Percentiles rank a stretch among this genome's conserved stretches.
Conservation (phyloP, 495 filamentous ascomycete species). For the Tuber calosporum region DNA sequence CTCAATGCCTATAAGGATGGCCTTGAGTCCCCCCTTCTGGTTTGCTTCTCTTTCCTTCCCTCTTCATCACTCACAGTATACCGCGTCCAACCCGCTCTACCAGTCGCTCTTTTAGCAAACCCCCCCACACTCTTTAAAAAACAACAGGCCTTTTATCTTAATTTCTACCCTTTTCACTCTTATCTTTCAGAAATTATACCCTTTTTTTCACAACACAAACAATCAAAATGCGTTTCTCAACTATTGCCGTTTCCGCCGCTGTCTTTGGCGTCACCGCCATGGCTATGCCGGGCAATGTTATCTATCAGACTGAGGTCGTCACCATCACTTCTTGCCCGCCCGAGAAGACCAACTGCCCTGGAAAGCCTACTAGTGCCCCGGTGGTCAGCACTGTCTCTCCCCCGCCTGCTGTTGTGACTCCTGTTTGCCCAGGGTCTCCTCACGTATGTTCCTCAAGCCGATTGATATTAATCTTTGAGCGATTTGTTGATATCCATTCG, state of each 20-base stretch:
- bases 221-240: constrained; percentile 52
- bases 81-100: constrained; percentile 6
- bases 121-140: constrained; percentile 33
- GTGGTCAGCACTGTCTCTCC: constrained; percentile 17
- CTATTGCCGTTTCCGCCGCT: constrained; percentile 44
- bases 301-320: constrained; percentile 53
- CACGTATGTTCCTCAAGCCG: not conserved
- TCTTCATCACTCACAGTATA: constrained; percentile 43
- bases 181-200: constrained; percentile 19
- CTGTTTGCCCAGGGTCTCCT: constrained; percentile 8
- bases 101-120: constrained; percentile 4
- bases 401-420: constrained; percentile 6
- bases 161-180: constrained; percentile 42
- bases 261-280: constrained; percentile 50
- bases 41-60: constrained; percentile 33
- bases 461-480: not conserved
- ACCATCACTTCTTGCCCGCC: constrained; percentile 51
- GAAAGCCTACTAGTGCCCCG: constrained; percentile 9
- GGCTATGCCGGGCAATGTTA: constrained; percentile 43
- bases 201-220: constrained; percentile 37
- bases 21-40: not conserved
- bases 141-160: constrained; percentile 36
- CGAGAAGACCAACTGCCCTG: constrained; percentile 38
- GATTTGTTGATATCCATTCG: not conserved
- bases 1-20: constrained; percentile 5